A percentile compares a stretch with the other conserved stretches of the same genome.
Conservation (phyloP, 495 filamentous ascomycete species). For the Aspergillus ellipticus region DNA sequence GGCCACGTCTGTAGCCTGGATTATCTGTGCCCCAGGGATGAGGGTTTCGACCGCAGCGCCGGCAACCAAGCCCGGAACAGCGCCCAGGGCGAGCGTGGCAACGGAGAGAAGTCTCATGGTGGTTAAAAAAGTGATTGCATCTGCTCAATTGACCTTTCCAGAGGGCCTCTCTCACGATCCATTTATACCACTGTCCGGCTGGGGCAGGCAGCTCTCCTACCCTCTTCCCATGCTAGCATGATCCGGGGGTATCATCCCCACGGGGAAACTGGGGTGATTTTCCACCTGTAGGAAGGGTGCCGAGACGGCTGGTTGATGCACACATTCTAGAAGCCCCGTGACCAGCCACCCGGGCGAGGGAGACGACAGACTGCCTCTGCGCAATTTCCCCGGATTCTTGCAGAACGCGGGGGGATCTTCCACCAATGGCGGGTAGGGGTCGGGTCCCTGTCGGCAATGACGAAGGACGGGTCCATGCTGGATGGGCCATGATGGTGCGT, state of each 20-base stretch:
- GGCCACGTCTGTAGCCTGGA: conserved; percentile 21
- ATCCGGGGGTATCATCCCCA: background rate
- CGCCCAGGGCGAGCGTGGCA: conserved; percentile 23
- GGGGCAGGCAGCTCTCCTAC: background rate
- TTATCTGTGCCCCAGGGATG: conserved; percentile 27
- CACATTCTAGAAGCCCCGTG: background rate
- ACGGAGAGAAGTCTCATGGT: conserved; percentile 26
- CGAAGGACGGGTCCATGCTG: no score
- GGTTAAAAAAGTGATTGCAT: background rate
- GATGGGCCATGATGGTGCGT: no score
- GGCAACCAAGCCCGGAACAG: conserved; percentile 13
- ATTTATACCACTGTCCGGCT: background rate
- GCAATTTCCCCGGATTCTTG: conserved; percentile 11
- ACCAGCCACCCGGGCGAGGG: background rate
- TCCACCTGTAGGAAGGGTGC: background rate
- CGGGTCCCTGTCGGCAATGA: background rate
- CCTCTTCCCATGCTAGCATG: background rate
- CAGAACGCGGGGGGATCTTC: background rate
- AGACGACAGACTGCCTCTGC: background rate
- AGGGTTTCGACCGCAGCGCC: conserved; percentile 5
- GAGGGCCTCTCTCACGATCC: background rate
- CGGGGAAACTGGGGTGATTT: background rate
- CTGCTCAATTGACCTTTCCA: background rate
- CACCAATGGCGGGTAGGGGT: conserved; percentile 3
- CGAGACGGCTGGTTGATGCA: background rate